Percentiles rank a stretch among this genome's conserved stretches.
These are phyloP conservation scores for Fraxinus quadrangulata DNA, from an alignment of 257 asterid genomes.

Conservation along the genomic window DNA sequence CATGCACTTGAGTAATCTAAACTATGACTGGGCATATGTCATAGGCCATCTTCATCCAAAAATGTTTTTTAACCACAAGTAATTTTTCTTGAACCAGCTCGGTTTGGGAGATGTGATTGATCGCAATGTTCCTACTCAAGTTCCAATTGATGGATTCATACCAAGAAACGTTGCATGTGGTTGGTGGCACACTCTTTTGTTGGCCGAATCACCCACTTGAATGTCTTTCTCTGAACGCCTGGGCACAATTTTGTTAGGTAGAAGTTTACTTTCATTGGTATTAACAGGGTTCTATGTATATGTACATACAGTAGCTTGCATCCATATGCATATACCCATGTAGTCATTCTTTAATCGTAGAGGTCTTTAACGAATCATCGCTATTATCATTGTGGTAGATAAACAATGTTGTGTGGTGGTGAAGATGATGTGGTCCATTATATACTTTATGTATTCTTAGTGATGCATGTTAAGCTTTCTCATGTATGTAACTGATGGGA, in stretches of 20 bases:
- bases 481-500: neutral
- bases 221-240: slow-evolving; percentile 3
- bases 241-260: slow-evolving; percentile 74
- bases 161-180: slow-evolving; percentile 82
- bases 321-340: slow-evolving; percentile 18
- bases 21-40: neutral
- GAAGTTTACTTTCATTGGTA: slow-evolving; percentile 24
- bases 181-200: slow-evolving; percentile 99
- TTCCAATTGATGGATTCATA: slow-evolving; percentile 50
- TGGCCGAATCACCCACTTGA: slow-evolving; percentile 68
- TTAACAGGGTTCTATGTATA: slow-evolving; percentile 23
- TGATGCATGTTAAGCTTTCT: slow-evolving; percentile 6
- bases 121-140: slow-evolving; percentile 73
- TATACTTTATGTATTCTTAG: slow-evolving; percentile 29
- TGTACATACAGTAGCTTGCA: slow-evolving; percentile 30
- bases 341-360: slow-evolving; percentile 2
- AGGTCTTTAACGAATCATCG: neutral
- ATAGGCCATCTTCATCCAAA: neutral
- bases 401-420: neutral
- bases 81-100: slow-evolving; percentile 49
- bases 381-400: neutral
- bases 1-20: neutral
- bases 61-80: neutral
- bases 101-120: slow-evolving; percentile 92
- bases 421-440: slow-evolving; percentile 1